Base-by-base conservation (phyloP, 202 grass and related monocot genomes). In the Schoenoplectus tabernaemontani region DNA sequence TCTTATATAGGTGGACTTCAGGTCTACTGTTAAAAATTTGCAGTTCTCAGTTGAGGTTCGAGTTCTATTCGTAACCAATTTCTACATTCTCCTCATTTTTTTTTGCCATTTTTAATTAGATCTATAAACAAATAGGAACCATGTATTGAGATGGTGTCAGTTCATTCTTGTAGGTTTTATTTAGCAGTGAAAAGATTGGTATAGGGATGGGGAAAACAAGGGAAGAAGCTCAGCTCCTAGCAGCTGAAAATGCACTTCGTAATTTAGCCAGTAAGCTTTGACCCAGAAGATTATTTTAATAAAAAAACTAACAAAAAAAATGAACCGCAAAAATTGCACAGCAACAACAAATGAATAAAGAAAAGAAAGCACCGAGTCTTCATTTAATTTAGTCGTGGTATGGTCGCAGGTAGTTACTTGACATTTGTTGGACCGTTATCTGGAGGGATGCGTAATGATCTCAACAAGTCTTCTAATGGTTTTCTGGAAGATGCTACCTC, bases 21-120 rank as follows among this genome's bases (percentile, higher is more conserved):
- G 82, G 82, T 89, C 83, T 77, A 88, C 85, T 67, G 82, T 88
- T 11, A 96, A 88, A 75, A 90, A 46, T 50, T 83, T 92, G 57
- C 92, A 85, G 41, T 92, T 93, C 87, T 93, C 86, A 79, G 86
- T 89, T 76, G 96, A 99, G 88, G 94, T 97, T 65, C 23, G 94
- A 83, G 15, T 50, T 89, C 77, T 58, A 4, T 76, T 82, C 50
- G 42, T 70, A 58, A 28, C 47, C 81, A 78, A 48, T 4, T 77
- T 59, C 57, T 83, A 26, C 48, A 46, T 84, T 23, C 56, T 41
- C 58, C 69, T 83, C 78, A 38, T n/a, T n/a, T n/a, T 78, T 37
- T 39, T 50, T n/a, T 43, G 44, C 19, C 24, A 20, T 17, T 76
- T 37, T 64, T 51, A 81, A 70, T 80, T 82, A 13, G 22, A 39